Conservation (phyloP, 1,139 yeast genomes). For the Debaryomyces singareniensis region DNA sequence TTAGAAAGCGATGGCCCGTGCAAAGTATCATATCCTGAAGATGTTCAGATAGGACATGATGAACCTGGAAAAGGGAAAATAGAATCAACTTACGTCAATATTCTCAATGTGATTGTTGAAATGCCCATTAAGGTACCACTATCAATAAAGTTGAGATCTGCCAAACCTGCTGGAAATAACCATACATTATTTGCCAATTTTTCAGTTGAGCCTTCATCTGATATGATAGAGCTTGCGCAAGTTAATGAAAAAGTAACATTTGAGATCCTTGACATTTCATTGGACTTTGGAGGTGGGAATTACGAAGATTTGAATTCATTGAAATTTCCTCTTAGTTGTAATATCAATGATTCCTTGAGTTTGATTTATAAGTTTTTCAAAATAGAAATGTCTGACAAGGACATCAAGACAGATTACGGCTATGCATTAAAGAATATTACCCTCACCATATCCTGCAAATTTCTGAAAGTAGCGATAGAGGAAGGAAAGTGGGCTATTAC, state of each 20-base stretch:
- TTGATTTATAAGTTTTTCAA: slow-evolving; percentile 40
- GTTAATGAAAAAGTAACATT: slow-evolving; percentile 17
- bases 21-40: too few species aligned
- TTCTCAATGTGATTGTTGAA: slow-evolving; percentile 1
- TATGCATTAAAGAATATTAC: slow-evolving; percentile 11
- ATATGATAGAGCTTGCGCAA: slow-evolving; percentile 16
- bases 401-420: background rate
- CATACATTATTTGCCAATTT: slow-evolving; percentile 47
- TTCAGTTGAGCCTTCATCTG: slow-evolving; percentile 50
- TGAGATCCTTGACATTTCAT: slow-evolving; percentile 33
- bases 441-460: slow-evolving; percentile 8
- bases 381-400: slow-evolving; percentile 19
- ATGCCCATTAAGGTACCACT: slow-evolving; percentile 21
- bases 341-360: slow-evolving; percentile 26
- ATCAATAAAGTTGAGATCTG: slow-evolving; percentile 50
- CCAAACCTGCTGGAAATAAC: slow-evolving; percentile 52
- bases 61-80: slow-evolving; percentile 2
- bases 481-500: slow-evolving; percentile 12
- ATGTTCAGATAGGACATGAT: slow-evolving; percentile 4
- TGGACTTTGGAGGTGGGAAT: slow-evolving; percentile 32
- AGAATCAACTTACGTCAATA: too few species aligned
- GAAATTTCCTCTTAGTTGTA: slow-evolving; percentile 26
- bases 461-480: slow-evolving; percentile 17
- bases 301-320: slow-evolving; percentile 23
- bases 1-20: too few species aligned